Conservation (phyloP, 2,329 filamentous ascomycete genomes). For the Zasmidium citrigriseum region DNA sequence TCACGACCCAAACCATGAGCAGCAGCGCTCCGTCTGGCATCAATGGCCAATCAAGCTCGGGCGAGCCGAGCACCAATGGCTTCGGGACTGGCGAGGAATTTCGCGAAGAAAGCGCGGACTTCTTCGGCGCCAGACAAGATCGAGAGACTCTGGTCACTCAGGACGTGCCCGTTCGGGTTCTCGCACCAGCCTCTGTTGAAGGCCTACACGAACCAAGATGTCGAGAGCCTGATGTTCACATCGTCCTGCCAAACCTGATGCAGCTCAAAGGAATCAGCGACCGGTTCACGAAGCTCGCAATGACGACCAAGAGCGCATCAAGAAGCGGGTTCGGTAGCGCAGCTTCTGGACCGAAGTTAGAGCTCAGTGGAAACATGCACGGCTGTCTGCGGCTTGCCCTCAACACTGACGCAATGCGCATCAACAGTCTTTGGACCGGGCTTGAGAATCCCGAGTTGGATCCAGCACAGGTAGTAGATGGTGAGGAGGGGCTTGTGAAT, state of each 20-base stretch:
- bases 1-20: constrained; percentile 71
- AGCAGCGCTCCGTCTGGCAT: constrained; percentile 45
- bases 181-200: constrained; percentile 81
- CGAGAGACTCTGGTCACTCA: constrained; percentile 92
- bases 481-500: constrained; percentile 67
- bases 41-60: constrained; percentile 23
- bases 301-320: constrained; percentile 38
- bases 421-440: constrained; percentile 81
- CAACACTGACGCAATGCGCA: constrained; percentile 78
- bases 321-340: constrained; percentile 38
- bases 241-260: constrained; percentile 80
- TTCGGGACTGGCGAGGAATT: constrained; percentile 20
- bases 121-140: constrained; percentile 62
- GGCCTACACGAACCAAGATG: constrained; percentile 91
- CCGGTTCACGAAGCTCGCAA: constrained; percentile 84
- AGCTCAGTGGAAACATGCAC: constrained; percentile 92
- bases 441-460: constrained; percentile 87
- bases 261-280: constrained; percentile 94
- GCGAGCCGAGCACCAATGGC: constrained; percentile 39
- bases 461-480: constrained; percentile 67
- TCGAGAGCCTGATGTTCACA: constrained; percentile 90
- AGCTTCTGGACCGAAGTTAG: constrained; percentile 63
- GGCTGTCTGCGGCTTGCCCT: constrained; percentile 80
- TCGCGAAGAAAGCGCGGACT: constrained; percentile 29
- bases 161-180: constrained; percentile 90